phyloP scores from a whole-genome alignment of 2,329 filamentous ascomycete genomes.

The Dryadomyces sulphureus region DNA sequence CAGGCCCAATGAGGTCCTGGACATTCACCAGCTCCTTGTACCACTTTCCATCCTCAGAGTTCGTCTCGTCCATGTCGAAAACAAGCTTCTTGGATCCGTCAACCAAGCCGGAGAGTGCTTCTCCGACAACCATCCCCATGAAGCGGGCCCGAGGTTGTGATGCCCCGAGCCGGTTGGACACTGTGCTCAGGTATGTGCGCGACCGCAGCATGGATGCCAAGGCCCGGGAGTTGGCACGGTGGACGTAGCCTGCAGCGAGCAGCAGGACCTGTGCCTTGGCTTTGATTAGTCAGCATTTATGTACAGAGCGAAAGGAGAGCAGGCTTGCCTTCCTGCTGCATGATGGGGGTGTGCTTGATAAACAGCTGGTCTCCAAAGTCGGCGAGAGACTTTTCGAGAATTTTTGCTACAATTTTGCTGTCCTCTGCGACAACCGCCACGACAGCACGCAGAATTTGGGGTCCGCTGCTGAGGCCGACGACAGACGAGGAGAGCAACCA shows the following conservation, averaged over 20 bases:
- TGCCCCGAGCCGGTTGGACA: constrained; percentile 73
- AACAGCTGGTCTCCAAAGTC: constrained; percentile 79
- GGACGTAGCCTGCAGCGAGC: constrained; percentile 61
- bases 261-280: constrained; percentile 69
- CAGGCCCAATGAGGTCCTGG: constrained; percentile 46
- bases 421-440: constrained; percentile 40
- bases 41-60: constrained; percentile 57
- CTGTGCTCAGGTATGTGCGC: constrained; percentile 55
- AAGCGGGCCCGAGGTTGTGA: constrained; percentile 64
- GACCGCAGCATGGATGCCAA: constrained; percentile 57
- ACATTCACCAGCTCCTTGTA: constrained; percentile 53
- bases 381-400: constrained; percentile 53
- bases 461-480: constrained; percentile 46
- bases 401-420: constrained; percentile 32
- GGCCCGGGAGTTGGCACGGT: constrained; percentile 49
- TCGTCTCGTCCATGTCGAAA: constrained; percentile 71
- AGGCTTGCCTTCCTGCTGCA: constrained; percentile 87
- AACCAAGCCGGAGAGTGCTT: constrained; percentile 48
- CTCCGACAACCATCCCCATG: constrained; percentile 78
- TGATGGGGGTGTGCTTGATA: constrained; percentile 68
- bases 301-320: too few species aligned
- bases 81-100: constrained; percentile 60
- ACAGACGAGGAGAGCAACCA: constrained; percentile 54
- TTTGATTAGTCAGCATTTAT: too few species aligned
- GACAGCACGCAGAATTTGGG: constrained; percentile 53